phyloP scores from a whole-genome alignment of 352 stramenopile species.

The Thalassiosira pacifica region DNA sequence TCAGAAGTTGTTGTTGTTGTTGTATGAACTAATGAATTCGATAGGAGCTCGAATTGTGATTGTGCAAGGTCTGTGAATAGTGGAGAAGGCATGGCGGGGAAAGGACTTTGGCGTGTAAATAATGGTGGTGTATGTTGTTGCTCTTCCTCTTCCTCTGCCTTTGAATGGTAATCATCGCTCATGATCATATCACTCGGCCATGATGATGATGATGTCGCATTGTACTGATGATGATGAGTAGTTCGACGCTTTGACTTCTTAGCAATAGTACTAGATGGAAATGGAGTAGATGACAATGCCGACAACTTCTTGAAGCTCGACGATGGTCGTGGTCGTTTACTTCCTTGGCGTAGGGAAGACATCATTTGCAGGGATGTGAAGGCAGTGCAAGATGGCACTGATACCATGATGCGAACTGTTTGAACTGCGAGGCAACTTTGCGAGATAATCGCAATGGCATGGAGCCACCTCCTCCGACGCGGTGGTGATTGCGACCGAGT shows the following conservation, averaged over 20 bases:
- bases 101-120: slow-evolving; percentile 59
- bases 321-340: not conserved
- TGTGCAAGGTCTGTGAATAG: slow-evolving; percentile 77
- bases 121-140: not conserved
- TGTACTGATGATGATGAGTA: slow-evolving; percentile 4
- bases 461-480: no score
- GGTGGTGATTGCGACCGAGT: no score
- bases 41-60: slow-evolving; percentile 84
- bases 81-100: slow-evolving; percentile 78
- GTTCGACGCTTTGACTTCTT: not conserved
- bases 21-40: slow-evolving; percentile 76
- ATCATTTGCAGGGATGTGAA: not conserved
- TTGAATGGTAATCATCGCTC: not conserved
- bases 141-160: slow-evolving; percentile 9
- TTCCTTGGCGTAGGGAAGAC: slow-evolving; percentile 7
- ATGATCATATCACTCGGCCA: slow-evolving; percentile 38
- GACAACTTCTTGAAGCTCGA: slow-evolving; percentile 34
- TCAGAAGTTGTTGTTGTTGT: not conserved
- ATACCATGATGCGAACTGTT: not conserved
- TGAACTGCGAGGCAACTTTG: not conserved
- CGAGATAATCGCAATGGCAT: no score
- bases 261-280: slow-evolving; percentile 1
- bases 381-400: not conserved
- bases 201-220: slow-evolving; percentile 18
- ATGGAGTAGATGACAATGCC: slow-evolving; percentile 39